These are phyloP conservation scores for Lithospermum erythrorhizon DNA, from an alignment of 257 asterid genomes.

Conservation along the genomic window DNA sequence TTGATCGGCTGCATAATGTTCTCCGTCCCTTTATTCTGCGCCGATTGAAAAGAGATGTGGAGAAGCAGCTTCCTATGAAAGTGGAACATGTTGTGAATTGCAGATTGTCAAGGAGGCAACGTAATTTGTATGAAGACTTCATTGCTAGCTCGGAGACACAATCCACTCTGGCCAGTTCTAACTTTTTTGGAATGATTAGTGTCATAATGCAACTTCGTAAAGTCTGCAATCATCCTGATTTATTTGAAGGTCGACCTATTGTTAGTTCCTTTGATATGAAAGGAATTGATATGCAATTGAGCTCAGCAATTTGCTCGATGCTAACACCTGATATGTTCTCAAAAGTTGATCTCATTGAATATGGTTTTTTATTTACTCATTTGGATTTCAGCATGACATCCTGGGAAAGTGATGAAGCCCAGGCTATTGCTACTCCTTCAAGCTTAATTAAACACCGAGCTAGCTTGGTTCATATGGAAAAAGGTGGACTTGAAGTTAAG, in stretches of 20 bases:
- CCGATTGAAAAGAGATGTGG: conserved; percentile 91
- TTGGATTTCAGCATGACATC: conserved; percentile 78
- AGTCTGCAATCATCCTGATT: conserved; percentile 99
- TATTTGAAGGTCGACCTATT: conserved; percentile 97
- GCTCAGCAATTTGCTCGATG: conserved; percentile 77
- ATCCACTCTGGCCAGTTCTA: conserved; percentile 87
- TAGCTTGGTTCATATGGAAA: conserved; percentile 28
- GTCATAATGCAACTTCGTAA: conserved; percentile 33
- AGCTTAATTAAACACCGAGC: conserved; percentile 49
- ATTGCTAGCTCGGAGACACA: conserved; percentile 99
- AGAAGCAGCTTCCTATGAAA: conserved; percentile 88
- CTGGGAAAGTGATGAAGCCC: conserved; percentile 83
- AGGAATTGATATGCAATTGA: conserved; percentile 70
- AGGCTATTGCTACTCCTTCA: conserved; percentile 82
- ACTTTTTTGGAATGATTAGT: conserved; percentile 21
- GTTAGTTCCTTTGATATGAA: conserved; percentile 92
- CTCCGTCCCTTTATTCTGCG: conserved; percentile 97
- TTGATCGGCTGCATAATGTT: conserved; percentile 98
- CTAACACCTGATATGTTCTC: conserved; percentile 45
- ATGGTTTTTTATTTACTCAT: conserved; percentile 80
- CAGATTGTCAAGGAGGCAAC: conserved; percentile 88
- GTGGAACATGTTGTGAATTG: conserved; percentile 86
- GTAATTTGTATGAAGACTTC: conserved; percentile 92
- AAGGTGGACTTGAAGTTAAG: conserved; percentile 22
- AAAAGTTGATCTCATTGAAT: conserved; percentile 54